A percentile compares a stretch with the other conserved stretches of the same genome.
Conservation (phyloP, 2,329 filamentous ascomycete genomes). For the Sarocladiaceae sp. region DNA sequence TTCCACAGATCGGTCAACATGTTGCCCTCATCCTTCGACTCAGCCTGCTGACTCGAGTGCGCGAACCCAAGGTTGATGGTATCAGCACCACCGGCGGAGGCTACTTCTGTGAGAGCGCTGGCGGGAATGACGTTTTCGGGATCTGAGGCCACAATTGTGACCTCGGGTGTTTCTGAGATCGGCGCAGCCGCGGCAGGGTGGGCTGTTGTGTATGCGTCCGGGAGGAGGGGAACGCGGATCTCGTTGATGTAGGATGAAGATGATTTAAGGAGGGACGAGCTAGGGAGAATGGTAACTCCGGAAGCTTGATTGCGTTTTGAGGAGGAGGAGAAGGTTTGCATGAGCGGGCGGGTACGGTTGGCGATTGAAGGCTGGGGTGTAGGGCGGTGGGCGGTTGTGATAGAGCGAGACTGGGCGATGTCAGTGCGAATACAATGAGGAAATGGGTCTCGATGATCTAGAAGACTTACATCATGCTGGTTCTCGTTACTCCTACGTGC, state of each 20-base stretch:
- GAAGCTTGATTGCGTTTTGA: conserved; percentile 42
- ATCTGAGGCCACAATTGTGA: conserved; percentile 53
- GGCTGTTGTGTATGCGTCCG: conserved; percentile 50
- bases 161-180: conserved; percentile 39
- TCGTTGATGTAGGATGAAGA: conserved; percentile 27
- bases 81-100: conserved; percentile 40
- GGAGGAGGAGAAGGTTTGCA: conserved; percentile 58
- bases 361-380: conserved; percentile 39
- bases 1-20: conserved; percentile 54
- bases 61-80: conserved; percentile 51
- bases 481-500: conserved; percentile 29
- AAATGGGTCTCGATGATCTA: too few species aligned
- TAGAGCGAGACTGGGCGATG: conserved; percentile 27
- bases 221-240: conserved; percentile 55
- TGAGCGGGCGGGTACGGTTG: conserved; percentile 49
- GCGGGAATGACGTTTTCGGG: conserved; percentile 48
- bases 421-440: too few species aligned
- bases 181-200: conserved; percentile 38
- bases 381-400: conserved; percentile 45
- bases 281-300: conserved; percentile 50
- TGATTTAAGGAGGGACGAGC: conserved; percentile 25
- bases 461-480: conserved; percentile 32
- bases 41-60: conserved; percentile 29
- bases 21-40: conserved; percentile 29
- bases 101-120: conserved; percentile 52